phyloP scores from a whole-genome alignment of 192 early-diverging fungal genomes.

The Dissophora ornata region DNA sequence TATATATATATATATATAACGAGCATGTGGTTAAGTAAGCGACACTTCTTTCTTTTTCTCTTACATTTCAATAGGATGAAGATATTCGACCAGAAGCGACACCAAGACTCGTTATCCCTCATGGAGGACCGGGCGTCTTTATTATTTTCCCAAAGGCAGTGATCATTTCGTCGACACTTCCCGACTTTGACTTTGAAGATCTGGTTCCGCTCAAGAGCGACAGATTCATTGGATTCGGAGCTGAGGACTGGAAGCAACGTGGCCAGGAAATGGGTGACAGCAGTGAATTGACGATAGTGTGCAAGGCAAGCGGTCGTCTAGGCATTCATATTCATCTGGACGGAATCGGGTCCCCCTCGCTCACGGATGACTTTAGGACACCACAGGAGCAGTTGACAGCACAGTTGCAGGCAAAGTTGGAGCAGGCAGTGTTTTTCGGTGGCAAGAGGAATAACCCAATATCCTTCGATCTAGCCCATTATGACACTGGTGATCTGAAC shows the following conservation, averaged over 20 bases:
- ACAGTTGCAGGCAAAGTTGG: constrained; percentile 48
- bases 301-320: constrained; percentile 39
- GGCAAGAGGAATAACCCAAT: constrained; percentile 50
- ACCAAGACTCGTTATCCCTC: constrained; percentile 41
- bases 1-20: no score
- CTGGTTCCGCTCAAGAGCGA: constrained; percentile 41
- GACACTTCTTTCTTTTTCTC: no score
- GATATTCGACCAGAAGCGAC: constrained; percentile 39
- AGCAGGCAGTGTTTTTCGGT: constrained; percentile 51
- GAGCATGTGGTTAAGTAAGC: no score
- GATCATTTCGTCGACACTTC: constrained; percentile 35
- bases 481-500: constrained; percentile 48
- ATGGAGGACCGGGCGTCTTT: constrained; percentile 47
- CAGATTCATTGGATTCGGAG: constrained; percentile 41
- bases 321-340: constrained; percentile 42
- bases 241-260: constrained; percentile 49
- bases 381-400: constrained; percentile 17
- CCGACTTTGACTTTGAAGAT: constrained; percentile 34
- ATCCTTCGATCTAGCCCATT: constrained; percentile 47
- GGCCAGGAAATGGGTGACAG: constrained; percentile 14
- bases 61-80: constrained; percentile 26
- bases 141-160: constrained; percentile 34
- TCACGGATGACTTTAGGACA: not conserved
- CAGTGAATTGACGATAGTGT: constrained; percentile 38
- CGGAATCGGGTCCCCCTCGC: not conserved